These are phyloP conservation scores for Backusella luteola DNA, from an alignment of 192 early-diverging fungal genomes.

Conservation along the genomic window DNA sequence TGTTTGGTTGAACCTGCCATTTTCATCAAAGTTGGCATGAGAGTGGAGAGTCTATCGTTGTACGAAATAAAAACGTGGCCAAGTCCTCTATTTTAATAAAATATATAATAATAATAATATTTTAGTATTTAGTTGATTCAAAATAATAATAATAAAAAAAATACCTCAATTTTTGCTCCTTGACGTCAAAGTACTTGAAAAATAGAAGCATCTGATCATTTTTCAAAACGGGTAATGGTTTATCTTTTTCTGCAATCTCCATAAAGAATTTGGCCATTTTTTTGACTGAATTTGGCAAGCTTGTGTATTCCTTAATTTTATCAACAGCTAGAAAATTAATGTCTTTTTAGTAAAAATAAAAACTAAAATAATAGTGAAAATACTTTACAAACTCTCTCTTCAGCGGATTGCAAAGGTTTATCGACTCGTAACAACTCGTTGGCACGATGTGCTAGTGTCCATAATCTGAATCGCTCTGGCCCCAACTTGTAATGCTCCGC, in stretches of 20 bases:
- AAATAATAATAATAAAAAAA: not conserved
- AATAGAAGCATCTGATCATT: constrained; percentile 64
- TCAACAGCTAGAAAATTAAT: constrained; percentile 25
- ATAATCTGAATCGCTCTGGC: constrained; percentile 67
- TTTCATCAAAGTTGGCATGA: not conserved
- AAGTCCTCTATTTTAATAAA: not conserved
- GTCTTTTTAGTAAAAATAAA: not conserved
- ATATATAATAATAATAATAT: too few relatives aligned
- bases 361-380: not conserved
- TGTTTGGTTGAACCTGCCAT: not conserved
- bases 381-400: constrained; percentile 33
- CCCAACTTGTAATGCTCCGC: constrained; percentile 18
- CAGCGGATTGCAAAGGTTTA: constrained; percentile 51
- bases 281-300: not conserved
- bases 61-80: constrained; percentile 12
- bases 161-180: constrained; percentile 57
- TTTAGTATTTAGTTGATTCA: not conserved
- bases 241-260: constrained; percentile 3
- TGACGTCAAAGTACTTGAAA: constrained; percentile 84
- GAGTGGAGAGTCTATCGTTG: not conserved
- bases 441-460: constrained; percentile 79
- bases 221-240: constrained; percentile 6
- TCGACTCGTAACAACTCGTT: constrained; percentile 90
- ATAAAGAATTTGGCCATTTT: constrained; percentile 27
- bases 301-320: constrained; percentile 19